Base-by-base conservation (phyloP, 2,329 filamentous ascomycete species). In the Curvularia sp. region DNA sequence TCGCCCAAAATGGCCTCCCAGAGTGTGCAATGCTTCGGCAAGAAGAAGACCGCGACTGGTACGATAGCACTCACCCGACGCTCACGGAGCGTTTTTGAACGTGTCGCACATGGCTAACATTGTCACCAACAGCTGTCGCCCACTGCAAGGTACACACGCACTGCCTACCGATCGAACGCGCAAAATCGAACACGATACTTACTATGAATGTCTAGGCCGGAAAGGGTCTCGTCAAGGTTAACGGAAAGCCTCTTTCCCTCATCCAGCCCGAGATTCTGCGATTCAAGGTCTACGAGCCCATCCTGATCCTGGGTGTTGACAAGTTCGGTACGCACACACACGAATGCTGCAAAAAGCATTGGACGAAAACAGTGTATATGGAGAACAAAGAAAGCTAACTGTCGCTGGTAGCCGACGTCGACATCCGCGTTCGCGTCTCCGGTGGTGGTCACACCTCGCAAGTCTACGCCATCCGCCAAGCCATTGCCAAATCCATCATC, bases 221-320 rank as follows among this genome's bases (percentile, higher is more conserved):
- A 79, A 90, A 90, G 82, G 95, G 95, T 83, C 89, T 98, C 77
- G 88, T 99, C 85, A 97, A 96, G 88, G 95, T 97, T 84, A 99
- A 98, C 87, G 95, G 95, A 84, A 91, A 92, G 82, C 95, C 95
- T 78, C 89, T 99, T 77, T 86, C 86, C 78, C 91, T 98, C 77
- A 91, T 97, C 77, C 91, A 97, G 86, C 93, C 95, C 77, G 91
- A 97, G 85, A 89, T 97, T 83, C 88, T 99, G 78, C 91, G 95
- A 83, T 97, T 96, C 90, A 98, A 97, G 91, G 93, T 98, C 84
- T 99, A 99, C 89, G 95, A 99, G 86, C 95, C 95, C 76, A 85
- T 99, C 83, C 89, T 99, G 77, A 91, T 99, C 79, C 88, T 98
- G 79, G 95, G 95, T 75, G 88, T 96, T 78, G 95, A 99, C 86